Conservation (phyloP, 306 rosid species). For the Dryas drummondii region DNA sequence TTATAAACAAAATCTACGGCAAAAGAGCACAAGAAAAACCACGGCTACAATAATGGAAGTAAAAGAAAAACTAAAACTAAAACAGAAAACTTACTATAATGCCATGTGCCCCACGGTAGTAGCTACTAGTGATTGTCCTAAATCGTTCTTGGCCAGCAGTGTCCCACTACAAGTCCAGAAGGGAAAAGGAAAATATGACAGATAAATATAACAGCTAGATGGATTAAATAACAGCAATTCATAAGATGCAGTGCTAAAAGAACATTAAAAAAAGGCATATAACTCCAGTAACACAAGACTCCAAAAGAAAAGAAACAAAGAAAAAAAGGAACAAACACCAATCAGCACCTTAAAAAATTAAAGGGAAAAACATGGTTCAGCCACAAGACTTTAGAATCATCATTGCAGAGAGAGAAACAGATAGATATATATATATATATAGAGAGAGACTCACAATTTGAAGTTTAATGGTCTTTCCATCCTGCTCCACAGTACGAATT, state of each 20-base stretch:
- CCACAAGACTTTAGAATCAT: not conserved
- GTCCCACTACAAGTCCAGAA: slow-evolving; percentile 41
- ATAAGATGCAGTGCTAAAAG: not conserved
- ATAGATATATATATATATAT: not conserved
- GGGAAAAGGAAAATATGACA: not conserved
- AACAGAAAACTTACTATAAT: slow-evolving; percentile 39
- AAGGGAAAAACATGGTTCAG: not conserved
- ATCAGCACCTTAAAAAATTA: not conserved
- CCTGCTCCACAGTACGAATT: slow-evolving; percentile 62
- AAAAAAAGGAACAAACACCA: not conserved
- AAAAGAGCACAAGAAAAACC: not conserved
- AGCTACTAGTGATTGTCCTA: slow-evolving; percentile 58
- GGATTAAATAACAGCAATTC: not conserved
- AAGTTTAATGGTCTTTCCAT: slow-evolving; percentile 55
- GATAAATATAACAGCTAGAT: not conserved
- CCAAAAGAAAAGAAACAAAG: not conserved
- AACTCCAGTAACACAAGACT: not conserved
- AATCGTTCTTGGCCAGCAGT: slow-evolving; percentile 65
- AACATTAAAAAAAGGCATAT: not conserved
- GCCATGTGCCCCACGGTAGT: slow-evolving; percentile 66
- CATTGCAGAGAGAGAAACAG: not conserved
- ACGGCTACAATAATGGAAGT: not conserved
- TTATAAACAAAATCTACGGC: not conserved
- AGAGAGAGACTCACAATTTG: slow-evolving; percentile 40
- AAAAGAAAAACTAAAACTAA: not conserved